Percentiles rank a stretch among this genome's conserved stretches.
These are phyloP conservation scores for Aspergillus floridensis DNA, from an alignment of 2,329 filamentous ascomycete genomes.

Conservation along the genomic window DNA sequence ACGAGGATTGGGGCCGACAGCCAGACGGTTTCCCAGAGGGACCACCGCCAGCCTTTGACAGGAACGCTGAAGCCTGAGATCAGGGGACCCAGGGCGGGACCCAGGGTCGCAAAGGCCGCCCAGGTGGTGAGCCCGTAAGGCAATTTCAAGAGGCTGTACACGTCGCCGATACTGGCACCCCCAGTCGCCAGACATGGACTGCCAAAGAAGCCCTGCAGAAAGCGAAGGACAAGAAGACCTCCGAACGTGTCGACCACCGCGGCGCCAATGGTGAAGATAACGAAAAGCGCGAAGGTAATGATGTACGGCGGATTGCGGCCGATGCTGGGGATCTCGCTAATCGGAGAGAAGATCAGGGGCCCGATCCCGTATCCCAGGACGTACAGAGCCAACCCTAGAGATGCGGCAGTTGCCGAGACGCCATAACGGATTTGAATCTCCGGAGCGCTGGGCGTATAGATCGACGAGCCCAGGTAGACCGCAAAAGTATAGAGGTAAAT, in stretches of 20 bases:
- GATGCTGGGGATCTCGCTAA: constrained; percentile 5
- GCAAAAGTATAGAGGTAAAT: constrained; percentile 8
- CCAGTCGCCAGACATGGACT: constrained; percentile 7
- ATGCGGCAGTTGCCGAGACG: constrained; percentile 1
- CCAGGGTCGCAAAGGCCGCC: constrained; percentile 48
- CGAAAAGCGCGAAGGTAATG: constrained; percentile 1
- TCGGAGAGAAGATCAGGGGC: constrained; percentile 5
- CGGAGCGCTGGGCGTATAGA: constrained; percentile 1
- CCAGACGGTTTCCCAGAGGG: constrained; percentile 22
- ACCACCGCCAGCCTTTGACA: constrained; percentile 25
- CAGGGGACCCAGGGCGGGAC: constrained; percentile 59
- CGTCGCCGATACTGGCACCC: constrained; percentile 1
- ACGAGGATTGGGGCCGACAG: constrained; percentile 52
- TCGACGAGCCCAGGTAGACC: constrained; percentile 10
- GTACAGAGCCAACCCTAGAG: constrained; percentile 3
- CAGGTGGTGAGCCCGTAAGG: constrained; percentile 41
- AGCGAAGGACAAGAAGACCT: constrained; percentile 9
- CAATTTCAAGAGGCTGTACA: constrained; percentile 1
- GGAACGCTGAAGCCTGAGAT: constrained; percentile 61
- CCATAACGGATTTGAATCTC: neutral
- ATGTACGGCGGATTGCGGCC: constrained; percentile 6
- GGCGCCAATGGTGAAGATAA: constrained; percentile 1
- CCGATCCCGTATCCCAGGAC: constrained; percentile 7
- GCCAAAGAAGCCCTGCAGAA: constrained; percentile 12
- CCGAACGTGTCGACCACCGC: constrained; percentile 4